Evolutionary conservation across 305 asterid genomes (phyloP).

Genomic region (Lippia alba): DNA sequence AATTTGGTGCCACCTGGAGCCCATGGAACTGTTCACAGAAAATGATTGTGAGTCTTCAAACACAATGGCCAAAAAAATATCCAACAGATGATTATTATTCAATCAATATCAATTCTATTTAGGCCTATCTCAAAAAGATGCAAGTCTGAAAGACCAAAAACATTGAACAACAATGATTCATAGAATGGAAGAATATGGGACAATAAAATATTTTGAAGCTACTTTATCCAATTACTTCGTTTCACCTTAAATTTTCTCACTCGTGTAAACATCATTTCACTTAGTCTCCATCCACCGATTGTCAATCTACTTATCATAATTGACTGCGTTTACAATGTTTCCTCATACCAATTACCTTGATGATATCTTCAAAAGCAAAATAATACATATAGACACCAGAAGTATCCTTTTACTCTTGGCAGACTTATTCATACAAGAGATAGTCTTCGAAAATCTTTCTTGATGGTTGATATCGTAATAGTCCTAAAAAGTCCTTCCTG

Average conservation of each 20-base stretch:
- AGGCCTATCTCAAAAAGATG: neutral
- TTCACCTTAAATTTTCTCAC: neutral
- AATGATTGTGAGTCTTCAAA: constrained; percentile 24
- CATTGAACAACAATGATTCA: neutral
- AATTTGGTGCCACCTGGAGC: constrained; percentile 99
- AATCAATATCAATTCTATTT: neutral
- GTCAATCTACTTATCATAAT: neutral
- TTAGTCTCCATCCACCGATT: neutral
- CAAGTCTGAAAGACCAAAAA: constrained; percentile 10
- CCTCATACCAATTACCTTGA: neutral
- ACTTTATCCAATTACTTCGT: neutral
- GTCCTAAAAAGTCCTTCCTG: constrained; percentile 7
- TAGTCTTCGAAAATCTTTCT: neutral
- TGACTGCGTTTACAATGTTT: neutral
- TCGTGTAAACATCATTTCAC: constrained; percentile 1
- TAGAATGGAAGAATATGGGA: constrained; percentile 4
- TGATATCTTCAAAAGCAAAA: constrained; percentile 4
- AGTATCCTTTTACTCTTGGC: too few species aligned
- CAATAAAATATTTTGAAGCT: constrained; percentile 18
- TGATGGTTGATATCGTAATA: neutral
- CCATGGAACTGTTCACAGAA: constrained; percentile 89
- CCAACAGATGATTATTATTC: neutral
- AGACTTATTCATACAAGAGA: neutral
- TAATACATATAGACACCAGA: constrained; percentile 10
- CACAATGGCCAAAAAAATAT: constrained; percentile 6